phyloP scores from a whole-genome alignment of 129 eudicot species.

The Helianthus annuus region HanXRQr2.0-SUNRISE NC_035445.2:163224809-163225308 shows the following conservation, averaged over 20 bases:
- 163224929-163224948: constrained; percentile 36
- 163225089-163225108: constrained; percentile 31
- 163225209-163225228: constrained; percentile 1
- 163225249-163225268: constrained; percentile 10
- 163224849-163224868: constrained; percentile 13
- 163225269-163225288: constrained; percentile 13
- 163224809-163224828: constrained; percentile 32
- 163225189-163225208: constrained; percentile 4
- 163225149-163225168: constrained; percentile 27
- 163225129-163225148: constrained; percentile 24
- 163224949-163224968: constrained; percentile 42
- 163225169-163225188: constrained; percentile 8
- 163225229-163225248: constrained; percentile 8
- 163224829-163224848: constrained; percentile 26
- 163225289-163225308: constrained; percentile 4
- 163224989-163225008: constrained; percentile 39
- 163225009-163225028: constrained; percentile 36
- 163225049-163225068: constrained; percentile 37
- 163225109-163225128: constrained; percentile 37
- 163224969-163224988: constrained; percentile 30
- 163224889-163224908: constrained; percentile 24
- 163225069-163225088: constrained; percentile 39
- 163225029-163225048: constrained; percentile 33
- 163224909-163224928: constrained; percentile 34
- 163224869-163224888: constrained; percentile 14